Evolutionary conservation across 2,329 filamentous ascomycete species (phyloP), one percentile per base, ranked within the genome.

Genomic region (Nannizzia gypsea): DNA sequence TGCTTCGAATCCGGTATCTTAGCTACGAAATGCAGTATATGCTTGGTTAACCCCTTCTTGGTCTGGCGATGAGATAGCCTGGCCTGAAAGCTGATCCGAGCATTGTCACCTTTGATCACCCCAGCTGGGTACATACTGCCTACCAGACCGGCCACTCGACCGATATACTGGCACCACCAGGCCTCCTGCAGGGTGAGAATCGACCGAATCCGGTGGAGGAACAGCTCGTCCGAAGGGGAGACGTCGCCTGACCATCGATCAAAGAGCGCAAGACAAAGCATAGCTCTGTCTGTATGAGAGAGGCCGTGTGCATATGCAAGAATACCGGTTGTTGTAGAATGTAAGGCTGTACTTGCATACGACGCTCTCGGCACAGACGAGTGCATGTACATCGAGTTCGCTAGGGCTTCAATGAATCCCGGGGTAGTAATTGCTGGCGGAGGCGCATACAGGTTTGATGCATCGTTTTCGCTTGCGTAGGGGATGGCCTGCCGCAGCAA

Each of bases 191-290:
- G 69, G 0, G 80, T 80, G 2, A 85, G 70, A 2, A 87, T 74
- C 38, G 74, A 71, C 42, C 78, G 72, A 34, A 88, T 74, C 3
- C 78, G 76, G 1, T 72, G 68, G 34, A 81, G 80, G 65, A 85
- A 83, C 3, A 74, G 69, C 6, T 77, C 68, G 64, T 87, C 84
- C 0, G 77, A 76, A 0, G 82, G 81, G 1, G 81, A 79, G 1
- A 88, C 76, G 46, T 81, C 80, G 1, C 83, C 84, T 17, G 84
- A 87, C 83, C 89, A 95, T 64, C 90, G 80, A 52, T 87, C 84
- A 65, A 84, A 90, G 1, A 89, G 77, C 0, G 86, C 80, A 3
- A 95, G 75, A 0, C 83, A 88, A 2, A 96, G 76, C 1, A 88
- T 72, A 0, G 88, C 86, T 11, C 90, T 82, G 57, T 84, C 80